These are phyloP conservation scores for Backusella parvicylindrica DNA, from an alignment of 192 early-diverging fungal species.

Conservation along the genomic window DNA sequence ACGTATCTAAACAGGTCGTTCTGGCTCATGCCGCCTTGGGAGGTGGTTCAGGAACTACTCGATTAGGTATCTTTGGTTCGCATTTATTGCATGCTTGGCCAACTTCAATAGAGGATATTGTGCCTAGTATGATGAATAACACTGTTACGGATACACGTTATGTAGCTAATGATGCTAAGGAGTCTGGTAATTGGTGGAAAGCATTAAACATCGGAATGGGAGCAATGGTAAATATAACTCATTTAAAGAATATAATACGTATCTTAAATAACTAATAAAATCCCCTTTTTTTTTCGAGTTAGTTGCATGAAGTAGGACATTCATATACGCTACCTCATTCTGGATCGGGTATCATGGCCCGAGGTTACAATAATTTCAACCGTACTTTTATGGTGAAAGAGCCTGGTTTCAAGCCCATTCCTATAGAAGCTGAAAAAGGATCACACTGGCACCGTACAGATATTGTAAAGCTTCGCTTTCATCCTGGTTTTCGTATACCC, in stretches of 20 bases:
- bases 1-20: conserved; percentile 42
- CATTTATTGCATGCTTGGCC: conserved; percentile 66
- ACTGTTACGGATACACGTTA: conserved; percentile 54
- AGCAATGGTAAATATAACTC: conserved; percentile 43
- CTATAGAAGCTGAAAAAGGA: conserved; percentile 52
- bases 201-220: conserved; percentile 68
- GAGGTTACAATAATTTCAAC: conserved; percentile 66
- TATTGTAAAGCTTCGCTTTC: conserved; percentile 53
- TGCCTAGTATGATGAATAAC: conserved; percentile 48
- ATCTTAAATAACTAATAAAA: background rate
- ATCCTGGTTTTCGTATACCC: conserved; percentile 57
- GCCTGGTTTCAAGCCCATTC: conserved; percentile 45
- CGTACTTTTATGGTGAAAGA: conserved; percentile 62
- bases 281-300: background rate
- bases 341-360: conserved; percentile 48
- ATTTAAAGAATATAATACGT: no score
- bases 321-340: conserved; percentile 54
- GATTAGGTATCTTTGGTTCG: conserved; percentile 68
- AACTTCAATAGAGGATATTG: conserved; percentile 54
- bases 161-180: conserved; percentile 58
- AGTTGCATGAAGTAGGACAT: conserved; percentile 70
- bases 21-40: conserved; percentile 65
- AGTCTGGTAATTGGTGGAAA: conserved; percentile 59
- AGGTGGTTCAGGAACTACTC: conserved; percentile 45
- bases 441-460: conserved; percentile 66